Evolutionary conservation across 2,329 filamentous ascomycete species (phyloP).

Genomic region (Hypoxylon sp.): DNA sequence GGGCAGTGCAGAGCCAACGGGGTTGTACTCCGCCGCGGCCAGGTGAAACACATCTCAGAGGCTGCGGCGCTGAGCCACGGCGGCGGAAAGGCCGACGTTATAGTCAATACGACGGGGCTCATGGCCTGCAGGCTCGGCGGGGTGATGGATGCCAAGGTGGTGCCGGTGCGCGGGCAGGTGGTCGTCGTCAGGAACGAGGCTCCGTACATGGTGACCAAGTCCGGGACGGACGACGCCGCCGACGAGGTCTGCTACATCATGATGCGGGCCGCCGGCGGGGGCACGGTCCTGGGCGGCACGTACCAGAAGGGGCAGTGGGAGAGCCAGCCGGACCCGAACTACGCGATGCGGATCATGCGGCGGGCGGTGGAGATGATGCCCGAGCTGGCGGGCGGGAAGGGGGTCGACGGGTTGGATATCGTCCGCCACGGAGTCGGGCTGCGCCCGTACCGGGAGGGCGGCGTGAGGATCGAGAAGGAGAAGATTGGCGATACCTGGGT

Average conservation of each 20-base stretch:
- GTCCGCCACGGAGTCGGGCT: slow-evolving; percentile 86
- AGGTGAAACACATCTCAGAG: slow-evolving; percentile 78
- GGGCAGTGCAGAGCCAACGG: slow-evolving; percentile 82
- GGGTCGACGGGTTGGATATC: slow-evolving; percentile 79
- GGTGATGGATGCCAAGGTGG: slow-evolving; percentile 79
- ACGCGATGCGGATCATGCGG: slow-evolving; percentile 87
- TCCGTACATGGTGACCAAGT: slow-evolving; percentile 75
- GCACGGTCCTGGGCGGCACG: slow-evolving; percentile 87
- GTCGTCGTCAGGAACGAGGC: slow-evolving; percentile 86
- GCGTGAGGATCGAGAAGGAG: slow-evolving; percentile 81
- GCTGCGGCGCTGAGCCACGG: slow-evolving; percentile 71
- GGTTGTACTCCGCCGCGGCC: slow-evolving; percentile 73
- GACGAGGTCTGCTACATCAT: slow-evolving; percentile 85
- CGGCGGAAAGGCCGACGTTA: slow-evolving; percentile 70
- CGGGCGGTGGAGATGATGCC: slow-evolving; percentile 76
- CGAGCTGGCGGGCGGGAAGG: slow-evolving; percentile 71
- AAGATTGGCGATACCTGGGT: slow-evolving; percentile 72
- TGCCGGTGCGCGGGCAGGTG: slow-evolving; percentile 84
- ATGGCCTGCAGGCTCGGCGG: slow-evolving; percentile 81
- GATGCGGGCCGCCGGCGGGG: slow-evolving; percentile 82
- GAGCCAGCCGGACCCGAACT: slow-evolving; percentile 79
- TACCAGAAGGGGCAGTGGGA: slow-evolving; percentile 87
- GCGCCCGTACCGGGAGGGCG: slow-evolving; percentile 78
- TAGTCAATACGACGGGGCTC: slow-evolving; percentile 89
- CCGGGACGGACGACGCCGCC: slow-evolving; percentile 78